Evolutionary conservation across 441 rosid genomes (phyloP), one percentile per base, ranked within the genome.

Genomic region (Populus hybrid): DNA sequence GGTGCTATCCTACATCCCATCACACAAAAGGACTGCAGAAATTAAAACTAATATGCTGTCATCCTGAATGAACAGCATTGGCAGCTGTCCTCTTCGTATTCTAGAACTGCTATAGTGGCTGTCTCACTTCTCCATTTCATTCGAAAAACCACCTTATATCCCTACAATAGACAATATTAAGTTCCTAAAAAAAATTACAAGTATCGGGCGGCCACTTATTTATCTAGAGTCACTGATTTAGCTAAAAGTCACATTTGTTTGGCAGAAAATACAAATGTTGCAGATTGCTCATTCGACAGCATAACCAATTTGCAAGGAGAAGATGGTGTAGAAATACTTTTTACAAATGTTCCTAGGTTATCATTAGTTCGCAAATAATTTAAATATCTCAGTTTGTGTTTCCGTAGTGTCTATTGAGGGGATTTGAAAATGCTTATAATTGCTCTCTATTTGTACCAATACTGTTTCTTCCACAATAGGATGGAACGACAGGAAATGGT

Each of bases 401-500:
- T 28, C 26, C 20, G 23, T 14, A 9, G 35, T 71, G 24, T 74
- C 59, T 64, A 8, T 64, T 63, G 3, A 42, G 34, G 42, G 30
- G 3, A 67, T 30, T 9, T 46, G 26, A 20, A 35, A 42, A 50
- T 46, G 18, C 50, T 73, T 77, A 42, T 67, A 10, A 67, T 32
- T 46, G 20, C 59, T 28, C n/a, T 46, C 12, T 57, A 40, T 5
- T 35, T 71, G 63, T 42, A 67, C 34, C 69, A 23, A 64, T 64
- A 16, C 10, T 63, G 20, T 72, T 72, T 65, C 80, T 77, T 81
- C 72, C 73, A 68, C 14, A 6, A 77, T 79, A 96, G 99, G 98
- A 76, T 79, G 67, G 82, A 84, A 76, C 83, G 86, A 69, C 98
- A 96, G 85, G 95, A 93, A 79, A 93, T 96, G 96, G 98, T 96